Base-by-base conservation (phyloP, 441 rosid species). In the Manihot esculenta region DNA sequence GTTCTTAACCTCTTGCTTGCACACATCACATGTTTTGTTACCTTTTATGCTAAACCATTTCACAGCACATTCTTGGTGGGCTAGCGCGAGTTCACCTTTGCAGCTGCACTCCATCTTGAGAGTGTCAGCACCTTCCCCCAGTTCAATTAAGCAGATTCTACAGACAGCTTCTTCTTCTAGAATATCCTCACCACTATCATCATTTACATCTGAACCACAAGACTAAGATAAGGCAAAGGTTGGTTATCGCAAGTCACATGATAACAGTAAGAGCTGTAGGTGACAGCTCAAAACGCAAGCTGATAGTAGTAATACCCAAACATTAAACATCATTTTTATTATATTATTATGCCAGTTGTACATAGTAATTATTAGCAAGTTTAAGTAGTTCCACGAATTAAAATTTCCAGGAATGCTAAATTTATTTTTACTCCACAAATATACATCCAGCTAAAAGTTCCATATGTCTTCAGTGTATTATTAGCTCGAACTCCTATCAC, bases 11-110 rank as follows among this genome's bases (percentile, higher is more conserved):
- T 90, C 96, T 81, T 87, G 81, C 75, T 86, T 87, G 84, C 96
- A 90, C 55, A 90, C 92, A 54, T 90, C 96, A 55, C 96, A 90
- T 53, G 78, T 87, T 78, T 83, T 90, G 82, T 90, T 90, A 68
- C 96, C 96, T 82, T 90, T 88, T 49, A 88, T 86, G 83, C 88
- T 87, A 77, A 90, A 90, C 96, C 96, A 90, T 79, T 90, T 88
- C 56, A 90, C 66, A 35, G 90, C 93, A 77, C 94, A 90, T 63
- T 86, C 89, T 80, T 84, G 83, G 76, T 90, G 96, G 48, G 90
- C 94, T 26, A 90, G 81, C 21, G 88, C 89, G 61, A 90, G 88
- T 72, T 83, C 94, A 26, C 96, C 96, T 80, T 86, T 90, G 84
- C 94, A 90, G 81, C 94, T 84, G 77, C 96, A 88, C 78, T 87